Conservation (phyloP, 2,329 filamentous ascomycete genomes). For the Cercospora sp. region DNA sequence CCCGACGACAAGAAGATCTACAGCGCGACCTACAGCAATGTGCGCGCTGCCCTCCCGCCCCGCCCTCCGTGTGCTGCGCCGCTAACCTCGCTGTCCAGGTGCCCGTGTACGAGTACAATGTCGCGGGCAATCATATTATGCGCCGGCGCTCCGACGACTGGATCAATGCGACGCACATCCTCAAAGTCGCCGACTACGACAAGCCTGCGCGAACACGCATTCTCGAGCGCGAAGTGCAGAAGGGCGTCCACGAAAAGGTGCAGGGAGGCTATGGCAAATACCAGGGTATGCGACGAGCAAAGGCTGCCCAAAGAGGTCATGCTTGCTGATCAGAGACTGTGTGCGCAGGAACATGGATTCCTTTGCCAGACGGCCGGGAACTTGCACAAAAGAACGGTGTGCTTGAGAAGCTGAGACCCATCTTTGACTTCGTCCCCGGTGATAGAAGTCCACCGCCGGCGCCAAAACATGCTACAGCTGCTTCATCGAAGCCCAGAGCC, state of each 20-base stretch:
- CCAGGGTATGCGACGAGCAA: constrained; percentile 62
- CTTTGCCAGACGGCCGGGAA: constrained; percentile 74
- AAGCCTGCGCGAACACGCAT: constrained; percentile 95
- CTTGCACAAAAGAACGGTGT: constrained; percentile 87
- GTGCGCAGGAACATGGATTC: constrained; percentile 84
- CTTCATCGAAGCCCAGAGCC: constrained; percentile 74
- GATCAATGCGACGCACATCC: constrained; percentile 99
- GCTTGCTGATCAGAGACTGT: constrained; percentile 17
- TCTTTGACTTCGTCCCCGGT: constrained; percentile 86
- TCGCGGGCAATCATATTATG: constrained; percentile 92
- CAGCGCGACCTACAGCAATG: constrained; percentile 64
- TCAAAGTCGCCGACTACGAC: constrained; percentile 96
- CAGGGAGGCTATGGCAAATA: constrained; percentile 99
- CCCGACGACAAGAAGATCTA: constrained; percentile 53
- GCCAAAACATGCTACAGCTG: constrained; percentile 76
- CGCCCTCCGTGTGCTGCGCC: background rate
- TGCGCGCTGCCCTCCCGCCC: constrained; percentile 16
- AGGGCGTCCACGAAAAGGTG: constrained; percentile 94
- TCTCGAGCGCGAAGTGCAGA: constrained; percentile 93
- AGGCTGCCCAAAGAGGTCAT: background rate
- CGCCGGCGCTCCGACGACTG: constrained; percentile 88
- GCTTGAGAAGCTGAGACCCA: constrained; percentile 76
- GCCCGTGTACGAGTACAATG: constrained; percentile 90
- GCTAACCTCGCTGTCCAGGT: constrained; percentile 58
- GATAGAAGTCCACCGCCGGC: constrained; percentile 88